phyloP scores from a whole-genome alignment of 2,329 filamentous ascomycete genomes.

The Alternaria sp. region DNA sequence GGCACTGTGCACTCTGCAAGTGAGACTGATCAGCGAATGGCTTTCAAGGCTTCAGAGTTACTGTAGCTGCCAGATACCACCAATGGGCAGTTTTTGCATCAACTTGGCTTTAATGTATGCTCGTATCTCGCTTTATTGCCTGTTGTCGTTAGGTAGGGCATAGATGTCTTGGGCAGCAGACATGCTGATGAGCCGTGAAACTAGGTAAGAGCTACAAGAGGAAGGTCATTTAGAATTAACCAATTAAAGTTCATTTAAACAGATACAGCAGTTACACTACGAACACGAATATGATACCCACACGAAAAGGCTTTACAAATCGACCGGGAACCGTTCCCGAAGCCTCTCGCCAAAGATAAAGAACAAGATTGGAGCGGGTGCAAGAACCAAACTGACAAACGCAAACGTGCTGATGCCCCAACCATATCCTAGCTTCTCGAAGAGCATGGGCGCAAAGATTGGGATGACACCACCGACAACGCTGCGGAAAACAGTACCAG shows the following conservation, averaged over 20 bases:
- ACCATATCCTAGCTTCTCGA: slow-evolving; percentile 58
- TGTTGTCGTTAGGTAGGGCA: not conserved
- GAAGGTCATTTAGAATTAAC: not conserved
- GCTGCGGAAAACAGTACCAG: slow-evolving; percentile 58
- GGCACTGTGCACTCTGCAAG: not conserved
- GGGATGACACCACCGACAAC: slow-evolving; percentile 59
- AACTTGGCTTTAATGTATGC: not conserved
- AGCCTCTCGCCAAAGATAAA: slow-evolving; percentile 58
- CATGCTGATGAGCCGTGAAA: not conserved
- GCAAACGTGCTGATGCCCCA: slow-evolving; percentile 62
- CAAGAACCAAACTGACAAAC: slow-evolving; percentile 56
- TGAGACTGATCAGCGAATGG: not conserved
- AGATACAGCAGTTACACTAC: not conserved
- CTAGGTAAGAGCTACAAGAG: not conserved
- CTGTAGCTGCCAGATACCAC: not conserved
- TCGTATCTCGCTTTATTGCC: not conserved
- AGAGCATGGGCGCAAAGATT: slow-evolving; percentile 55
- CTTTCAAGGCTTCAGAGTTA: not conserved
- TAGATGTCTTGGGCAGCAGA: not conserved
- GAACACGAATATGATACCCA: not conserved
- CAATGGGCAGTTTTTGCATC: not conserved
- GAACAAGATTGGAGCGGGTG: slow-evolving; percentile 61
- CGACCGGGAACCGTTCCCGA: slow-evolving; percentile 52
- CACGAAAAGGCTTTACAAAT: slow-evolving; percentile 21
- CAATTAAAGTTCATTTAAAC: not conserved